Percentiles rank a stretch among this genome's conserved stretches.
Evolutionary conservation across 257 asterid species (phyloP).

Genomic region (Ehretia macrophylla): DNA sequence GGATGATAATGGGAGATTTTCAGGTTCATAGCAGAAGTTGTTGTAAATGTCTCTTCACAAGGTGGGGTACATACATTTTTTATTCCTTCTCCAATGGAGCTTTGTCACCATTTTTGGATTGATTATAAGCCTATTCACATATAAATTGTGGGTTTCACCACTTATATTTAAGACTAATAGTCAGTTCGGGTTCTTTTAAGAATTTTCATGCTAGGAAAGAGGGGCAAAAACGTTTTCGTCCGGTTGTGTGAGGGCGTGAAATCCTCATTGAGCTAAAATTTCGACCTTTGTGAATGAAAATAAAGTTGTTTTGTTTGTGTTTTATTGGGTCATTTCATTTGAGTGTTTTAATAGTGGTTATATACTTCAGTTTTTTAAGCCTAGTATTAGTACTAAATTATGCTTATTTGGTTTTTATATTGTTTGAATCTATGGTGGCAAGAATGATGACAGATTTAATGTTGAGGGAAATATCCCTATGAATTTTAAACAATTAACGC

Average conservation of each 20-base stretch:
- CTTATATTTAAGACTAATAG: conserved; percentile 9
- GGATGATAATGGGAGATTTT: background rate
- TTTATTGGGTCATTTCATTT: no score
- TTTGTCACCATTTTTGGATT: background rate
- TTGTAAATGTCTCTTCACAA: conserved; percentile 4
- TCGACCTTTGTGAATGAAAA: no score
- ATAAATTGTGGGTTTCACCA: conserved; percentile 12
- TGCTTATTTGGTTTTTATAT: conserved; percentile 1
- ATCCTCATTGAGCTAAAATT: conserved; percentile 16
- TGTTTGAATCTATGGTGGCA: background rate
- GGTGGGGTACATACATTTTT: conserved; percentile 10
- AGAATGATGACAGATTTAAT: conserved; percentile 12
- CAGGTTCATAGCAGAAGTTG: background rate
- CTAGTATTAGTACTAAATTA: no score
- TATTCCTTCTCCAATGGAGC: no score
- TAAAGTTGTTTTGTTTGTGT: no score
- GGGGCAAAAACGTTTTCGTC: no score
- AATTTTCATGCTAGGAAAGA: no score
- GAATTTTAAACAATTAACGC: conserved; percentile 25
- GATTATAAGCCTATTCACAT: no score
- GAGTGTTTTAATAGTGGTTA: no score
- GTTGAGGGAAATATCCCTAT: conserved; percentile 11
- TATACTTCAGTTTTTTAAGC: no score
- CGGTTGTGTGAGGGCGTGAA: conserved; percentile 24
- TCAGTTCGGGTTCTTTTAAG: no score